Conservation (phyloP, 1,284 basidiomycete genomes). For the Xerocomus alliaceus region DNA sequence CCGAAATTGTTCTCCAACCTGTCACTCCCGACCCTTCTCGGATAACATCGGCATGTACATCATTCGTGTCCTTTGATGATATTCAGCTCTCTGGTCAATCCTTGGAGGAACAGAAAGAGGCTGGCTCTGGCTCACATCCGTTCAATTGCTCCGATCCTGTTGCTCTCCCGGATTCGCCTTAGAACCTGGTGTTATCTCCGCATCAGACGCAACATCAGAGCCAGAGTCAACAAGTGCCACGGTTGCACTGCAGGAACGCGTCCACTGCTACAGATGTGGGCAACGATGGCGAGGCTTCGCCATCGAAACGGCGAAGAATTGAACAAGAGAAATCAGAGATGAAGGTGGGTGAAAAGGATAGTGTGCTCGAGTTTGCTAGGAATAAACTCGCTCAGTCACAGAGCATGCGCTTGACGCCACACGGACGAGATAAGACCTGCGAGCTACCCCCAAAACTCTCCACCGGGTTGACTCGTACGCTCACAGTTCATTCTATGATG, state of each 20-base stretch:
- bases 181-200: neutral
- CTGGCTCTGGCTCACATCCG: slow-evolving; percentile 4
- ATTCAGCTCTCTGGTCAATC: neutral
- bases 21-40: neutral
- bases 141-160: slow-evolving; percentile 27
- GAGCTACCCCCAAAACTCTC: neutral
- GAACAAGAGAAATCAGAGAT: slow-evolving; percentile 9
- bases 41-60: slow-evolving; percentile 10
- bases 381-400: neutral
- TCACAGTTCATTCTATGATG: neutral
- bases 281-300: slow-evolving; percentile 4
- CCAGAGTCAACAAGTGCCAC: slow-evolving; percentile 5
- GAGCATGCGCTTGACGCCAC: no score
- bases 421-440: neutral
- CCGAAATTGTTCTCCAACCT: slow-evolving; percentile 4
- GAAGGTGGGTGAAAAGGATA: neutral
- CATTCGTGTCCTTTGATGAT: slow-evolving; percentile 16
- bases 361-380: neutral
- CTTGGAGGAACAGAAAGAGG: neutral
- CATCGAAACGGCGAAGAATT: slow-evolving; percentile 24
- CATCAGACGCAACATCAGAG: neutral
- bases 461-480: neutral
- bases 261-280: neutral
- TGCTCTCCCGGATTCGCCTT: neutral
- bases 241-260: neutral